phyloP scores from a whole-genome alignment of 805 yeast species.

The Starmera quercuum region DNA sequence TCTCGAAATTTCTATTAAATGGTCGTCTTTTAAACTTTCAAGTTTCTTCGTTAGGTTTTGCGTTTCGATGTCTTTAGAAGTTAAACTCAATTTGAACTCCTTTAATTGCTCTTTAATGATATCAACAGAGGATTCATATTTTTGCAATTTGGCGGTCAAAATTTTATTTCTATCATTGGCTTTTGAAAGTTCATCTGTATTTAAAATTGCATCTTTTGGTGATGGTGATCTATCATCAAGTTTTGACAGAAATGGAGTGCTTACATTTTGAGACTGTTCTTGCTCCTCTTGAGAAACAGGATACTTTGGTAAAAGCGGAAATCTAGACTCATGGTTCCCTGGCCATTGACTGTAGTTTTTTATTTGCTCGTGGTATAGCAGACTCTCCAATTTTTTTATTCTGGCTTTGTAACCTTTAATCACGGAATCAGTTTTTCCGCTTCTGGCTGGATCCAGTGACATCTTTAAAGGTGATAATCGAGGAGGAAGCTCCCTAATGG shows the following conservation, averaged over 20 bases:
- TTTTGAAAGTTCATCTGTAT: constrained; percentile 5
- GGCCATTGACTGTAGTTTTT: constrained; percentile 43
- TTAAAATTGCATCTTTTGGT: constrained; percentile 1
- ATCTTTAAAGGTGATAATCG: constrained; percentile 14
- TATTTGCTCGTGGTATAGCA: constrained; percentile 68
- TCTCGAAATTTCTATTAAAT: neutral
- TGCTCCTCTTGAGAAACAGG: neutral
- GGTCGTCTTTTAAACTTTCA: neutral
- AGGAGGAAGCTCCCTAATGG: constrained; percentile 28
- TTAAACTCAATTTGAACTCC: constrained; percentile 4
- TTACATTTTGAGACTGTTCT: neutral
- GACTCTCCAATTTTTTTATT: constrained; percentile 67
- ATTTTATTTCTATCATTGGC: constrained; percentile 8
- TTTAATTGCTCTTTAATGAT: constrained; percentile 11
- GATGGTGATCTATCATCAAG: constrained; percentile 4
- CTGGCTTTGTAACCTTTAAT: constrained; percentile 61
- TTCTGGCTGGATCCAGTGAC: constrained; percentile 1
- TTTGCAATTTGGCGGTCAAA: constrained; percentile 5
- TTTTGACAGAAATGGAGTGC: neutral
- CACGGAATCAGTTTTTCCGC: constrained; percentile 22
- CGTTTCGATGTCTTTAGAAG: constrained; percentile 10
- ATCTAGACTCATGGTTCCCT: constrained; percentile 12
- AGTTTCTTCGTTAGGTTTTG: constrained; percentile 2
- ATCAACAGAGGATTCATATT: constrained; percentile 7
- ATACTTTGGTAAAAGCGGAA: constrained; percentile 4